phyloP scores from a whole-genome alignment of 192 early-diverging fungal genomes.

The Ramicandelaber brevisporus region DNA sequence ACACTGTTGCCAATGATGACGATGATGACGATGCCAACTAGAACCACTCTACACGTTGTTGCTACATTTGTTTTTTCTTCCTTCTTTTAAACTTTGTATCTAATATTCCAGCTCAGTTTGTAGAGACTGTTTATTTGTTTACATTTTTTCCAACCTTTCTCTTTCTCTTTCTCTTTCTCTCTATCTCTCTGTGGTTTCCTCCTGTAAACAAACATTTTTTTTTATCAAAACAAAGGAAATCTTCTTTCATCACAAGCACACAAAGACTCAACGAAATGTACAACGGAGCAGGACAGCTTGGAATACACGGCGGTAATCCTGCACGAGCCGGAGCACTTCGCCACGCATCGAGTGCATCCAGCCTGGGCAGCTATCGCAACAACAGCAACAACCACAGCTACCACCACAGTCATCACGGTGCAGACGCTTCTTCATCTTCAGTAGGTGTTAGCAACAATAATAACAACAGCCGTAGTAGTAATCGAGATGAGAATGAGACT shows the following conservation, averaged over 20 bases:
- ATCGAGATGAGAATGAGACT: constrained; percentile 23
- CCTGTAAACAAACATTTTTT: too few species aligned
- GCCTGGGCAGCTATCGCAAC: too few species aligned
- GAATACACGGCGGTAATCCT: too few species aligned
- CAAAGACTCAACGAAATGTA: not conserved
- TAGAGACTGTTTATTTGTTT: not conserved
- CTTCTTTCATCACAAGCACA: not conserved
- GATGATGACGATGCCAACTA: too few species aligned
- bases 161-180: not conserved
- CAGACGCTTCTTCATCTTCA: too few species aligned
- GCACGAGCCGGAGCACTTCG: too few species aligned
- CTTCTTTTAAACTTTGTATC: constrained; percentile 1
- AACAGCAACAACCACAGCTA: constrained; percentile 1
- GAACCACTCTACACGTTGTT: too few species aligned
- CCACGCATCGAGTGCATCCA: too few species aligned
- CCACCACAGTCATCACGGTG: not conserved
- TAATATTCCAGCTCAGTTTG: constrained; percentile 2
- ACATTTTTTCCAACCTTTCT: not conserved
- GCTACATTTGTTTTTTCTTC: constrained; percentile 3
- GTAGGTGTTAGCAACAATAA: too few species aligned
- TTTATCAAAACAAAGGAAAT: not conserved
- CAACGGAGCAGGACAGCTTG: too few species aligned
- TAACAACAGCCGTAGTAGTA: constrained; percentile 3
- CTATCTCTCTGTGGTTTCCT: too few species aligned
- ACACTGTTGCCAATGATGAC: too few species aligned